Evolutionary conservation across 2,329 filamentous ascomycete genomes (phyloP).

Genomic region (Nemania sp.): DNA sequence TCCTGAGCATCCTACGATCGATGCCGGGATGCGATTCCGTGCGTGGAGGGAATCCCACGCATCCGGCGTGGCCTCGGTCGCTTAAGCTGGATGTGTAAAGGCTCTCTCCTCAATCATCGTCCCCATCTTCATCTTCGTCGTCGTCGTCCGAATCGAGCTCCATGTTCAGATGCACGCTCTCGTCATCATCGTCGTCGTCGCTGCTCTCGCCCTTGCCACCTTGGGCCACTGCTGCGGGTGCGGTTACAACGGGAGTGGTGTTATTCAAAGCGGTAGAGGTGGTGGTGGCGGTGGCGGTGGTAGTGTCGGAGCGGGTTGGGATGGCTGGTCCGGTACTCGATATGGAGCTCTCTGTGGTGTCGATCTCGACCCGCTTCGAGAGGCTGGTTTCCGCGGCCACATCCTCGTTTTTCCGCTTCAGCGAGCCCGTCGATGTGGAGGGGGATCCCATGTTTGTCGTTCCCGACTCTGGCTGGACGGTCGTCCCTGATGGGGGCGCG

Average conservation of each 20-base stretch:
- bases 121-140: slow-evolving; percentile 45
- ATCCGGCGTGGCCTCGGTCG: too few relatives aligned
- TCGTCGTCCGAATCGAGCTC: slow-evolving; percentile 51
- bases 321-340: slow-evolving; percentile 17
- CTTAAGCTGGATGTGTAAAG: too few relatives aligned
- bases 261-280: not conserved
- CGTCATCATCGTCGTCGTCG: slow-evolving; percentile 45
- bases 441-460: slow-evolving; percentile 17
- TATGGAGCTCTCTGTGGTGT: slow-evolving; percentile 30
- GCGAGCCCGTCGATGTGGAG: slow-evolving; percentile 29
- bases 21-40: slow-evolving; percentile 8
- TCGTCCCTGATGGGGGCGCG: slow-evolving; percentile 31
- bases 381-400: slow-evolving; percentile 38
- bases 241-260: not conserved
- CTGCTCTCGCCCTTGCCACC: slow-evolving; percentile 51
- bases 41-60: too few relatives aligned
- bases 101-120: slow-evolving; percentile 44
- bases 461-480: slow-evolving; percentile 27
- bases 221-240: not conserved
- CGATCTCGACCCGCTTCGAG: slow-evolving; percentile 48
- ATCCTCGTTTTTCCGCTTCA: slow-evolving; percentile 52
- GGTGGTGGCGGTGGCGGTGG: not conserved
- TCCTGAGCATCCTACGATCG: not conserved
- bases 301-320: not conserved
- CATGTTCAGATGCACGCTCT: slow-evolving; percentile 64